Percentiles rank a stretch among this genome's conserved stretches.
Conservation (phyloP, 306 rosid genomes). For the Astragalus glycyphyllos region DNA sequence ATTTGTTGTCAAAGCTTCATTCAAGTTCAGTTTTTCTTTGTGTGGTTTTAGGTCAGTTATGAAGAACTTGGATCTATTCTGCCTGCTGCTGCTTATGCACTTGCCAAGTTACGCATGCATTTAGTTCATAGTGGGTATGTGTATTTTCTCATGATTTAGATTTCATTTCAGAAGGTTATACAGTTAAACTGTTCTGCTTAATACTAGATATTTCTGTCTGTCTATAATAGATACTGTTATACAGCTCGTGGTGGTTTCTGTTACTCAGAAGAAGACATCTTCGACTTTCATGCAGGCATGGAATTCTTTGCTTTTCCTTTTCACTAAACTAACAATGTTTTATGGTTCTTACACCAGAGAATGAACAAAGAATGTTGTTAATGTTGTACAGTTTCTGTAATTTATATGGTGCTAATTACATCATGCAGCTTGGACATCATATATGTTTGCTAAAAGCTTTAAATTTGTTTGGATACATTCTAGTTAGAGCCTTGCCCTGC, state of each 20-base stretch:
- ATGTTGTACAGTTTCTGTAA: slow-evolving; percentile 23
- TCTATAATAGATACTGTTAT: slow-evolving; percentile 71
- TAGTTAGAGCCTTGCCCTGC: slow-evolving; percentile 1
- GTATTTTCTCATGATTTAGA: slow-evolving; percentile 37
- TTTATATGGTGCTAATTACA: slow-evolving; percentile 22
- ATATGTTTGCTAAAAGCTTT: slow-evolving; percentile 21
- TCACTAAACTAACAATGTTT: slow-evolving; percentile 7
- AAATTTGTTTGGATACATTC: slow-evolving; percentile 9
- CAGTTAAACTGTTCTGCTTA: slow-evolving; percentile 1
- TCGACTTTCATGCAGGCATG: slow-evolving; percentile 89
- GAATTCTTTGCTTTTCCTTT: slow-evolving; percentile 24
- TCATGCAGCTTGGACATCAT: slow-evolving; percentile 21
- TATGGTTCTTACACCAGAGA: slow-evolving; percentile 21
- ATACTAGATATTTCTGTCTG: slow-evolving; percentile 39
- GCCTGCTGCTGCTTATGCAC: slow-evolving; percentile 90
- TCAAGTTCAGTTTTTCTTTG: slow-evolving; percentile 21
- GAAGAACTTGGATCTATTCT: slow-evolving; percentile 78
- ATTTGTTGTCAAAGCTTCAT: background rate
- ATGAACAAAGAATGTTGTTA: slow-evolving; percentile 18
- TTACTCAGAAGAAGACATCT: slow-evolving; percentile 86
- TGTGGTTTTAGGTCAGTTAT: slow-evolving; percentile 66
- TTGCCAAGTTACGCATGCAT: slow-evolving; percentile 91
- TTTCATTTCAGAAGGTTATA: slow-evolving; percentile 39
- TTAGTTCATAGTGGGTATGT: slow-evolving; percentile 90
- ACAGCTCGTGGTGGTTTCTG: slow-evolving; percentile 96